Evolutionary conservation across 2,329 filamentous ascomycete genomes (phyloP).

Genomic region (Aspergillus flavus): DNA sequence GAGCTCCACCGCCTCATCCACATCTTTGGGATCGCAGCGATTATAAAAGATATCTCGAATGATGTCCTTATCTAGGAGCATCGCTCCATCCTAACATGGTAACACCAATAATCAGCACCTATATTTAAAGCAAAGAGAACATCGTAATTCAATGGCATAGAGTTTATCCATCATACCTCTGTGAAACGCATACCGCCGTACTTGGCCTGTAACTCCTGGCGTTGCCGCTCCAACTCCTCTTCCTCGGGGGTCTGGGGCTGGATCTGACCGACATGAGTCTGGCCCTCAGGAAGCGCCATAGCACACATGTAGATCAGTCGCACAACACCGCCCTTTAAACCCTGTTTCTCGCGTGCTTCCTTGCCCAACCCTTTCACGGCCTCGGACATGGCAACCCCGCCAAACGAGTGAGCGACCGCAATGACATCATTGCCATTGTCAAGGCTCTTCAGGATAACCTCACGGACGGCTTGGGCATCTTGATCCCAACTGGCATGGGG

Average conservation of each 20-base stretch:
- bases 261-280: constrained; percentile 27
- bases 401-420: constrained; percentile 36
- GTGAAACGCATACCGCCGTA: constrained; percentile 21
- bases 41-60: constrained; percentile 27
- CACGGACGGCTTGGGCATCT: constrained; percentile 29
- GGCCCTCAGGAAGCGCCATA: constrained; percentile 28
- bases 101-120: not conserved
- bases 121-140: not conserved
- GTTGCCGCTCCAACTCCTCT: constrained; percentile 21
- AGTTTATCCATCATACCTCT: constrained; percentile 16
- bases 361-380: constrained; percentile 33
- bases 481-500: constrained; percentile 28
- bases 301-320: constrained; percentile 33
- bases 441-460: constrained; percentile 23
- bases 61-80: constrained; percentile 18
- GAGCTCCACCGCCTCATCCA: constrained; percentile 25
- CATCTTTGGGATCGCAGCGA: constrained; percentile 27
- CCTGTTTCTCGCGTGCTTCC: constrained; percentile 21
- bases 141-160: no score
- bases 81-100: constrained; percentile 25
- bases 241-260: constrained; percentile 27
- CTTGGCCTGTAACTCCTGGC: constrained; percentile 19
- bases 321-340: constrained; percentile 20
- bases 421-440: constrained; percentile 33
- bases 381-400: constrained; percentile 34